Evolutionary conservation across 2,329 filamentous ascomycete species (phyloP).

Genomic region (Pseudocercospora vitis): DNA sequence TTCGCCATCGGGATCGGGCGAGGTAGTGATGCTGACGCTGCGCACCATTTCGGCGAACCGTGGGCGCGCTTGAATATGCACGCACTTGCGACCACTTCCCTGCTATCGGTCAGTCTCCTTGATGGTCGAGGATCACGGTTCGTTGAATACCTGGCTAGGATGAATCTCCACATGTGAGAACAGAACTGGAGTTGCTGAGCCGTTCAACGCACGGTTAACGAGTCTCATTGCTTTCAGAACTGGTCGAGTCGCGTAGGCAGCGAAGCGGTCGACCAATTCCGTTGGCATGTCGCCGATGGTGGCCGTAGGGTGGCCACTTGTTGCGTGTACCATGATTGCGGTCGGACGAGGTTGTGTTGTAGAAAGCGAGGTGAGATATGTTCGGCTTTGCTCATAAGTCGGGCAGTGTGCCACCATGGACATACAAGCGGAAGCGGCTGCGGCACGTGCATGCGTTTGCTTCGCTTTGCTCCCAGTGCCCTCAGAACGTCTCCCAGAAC

Average conservation of each 20-base stretch:
- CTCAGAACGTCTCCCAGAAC: too few relatives aligned
- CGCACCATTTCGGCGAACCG: background rate
- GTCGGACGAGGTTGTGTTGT: background rate
- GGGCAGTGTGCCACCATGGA: background rate
- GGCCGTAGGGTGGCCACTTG: background rate
- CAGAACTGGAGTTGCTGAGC: background rate
- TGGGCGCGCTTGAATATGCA: too few relatives aligned
- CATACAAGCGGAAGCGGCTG: too few relatives aligned
- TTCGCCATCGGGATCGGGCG: background rate
- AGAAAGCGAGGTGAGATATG: background rate
- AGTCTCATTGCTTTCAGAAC: background rate
- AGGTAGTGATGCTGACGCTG: background rate
- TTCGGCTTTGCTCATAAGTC: background rate
- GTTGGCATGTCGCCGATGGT: conserved; percentile 1
- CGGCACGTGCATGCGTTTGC: too few relatives aligned
- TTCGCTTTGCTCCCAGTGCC: too few relatives aligned
- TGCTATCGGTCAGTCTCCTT: background rate
- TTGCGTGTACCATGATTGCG: background rate
- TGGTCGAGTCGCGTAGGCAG: background rate
- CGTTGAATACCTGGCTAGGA: too few relatives aligned
- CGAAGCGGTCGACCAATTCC: background rate
- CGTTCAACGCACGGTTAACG: background rate
- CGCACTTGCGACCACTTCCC: background rate
- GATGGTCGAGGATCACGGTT: too few relatives aligned
- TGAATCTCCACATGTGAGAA: background rate